Evolutionary conservation across 306 rosid species (phyloP).

Genomic region (Prunus kanzakura): DNA sequence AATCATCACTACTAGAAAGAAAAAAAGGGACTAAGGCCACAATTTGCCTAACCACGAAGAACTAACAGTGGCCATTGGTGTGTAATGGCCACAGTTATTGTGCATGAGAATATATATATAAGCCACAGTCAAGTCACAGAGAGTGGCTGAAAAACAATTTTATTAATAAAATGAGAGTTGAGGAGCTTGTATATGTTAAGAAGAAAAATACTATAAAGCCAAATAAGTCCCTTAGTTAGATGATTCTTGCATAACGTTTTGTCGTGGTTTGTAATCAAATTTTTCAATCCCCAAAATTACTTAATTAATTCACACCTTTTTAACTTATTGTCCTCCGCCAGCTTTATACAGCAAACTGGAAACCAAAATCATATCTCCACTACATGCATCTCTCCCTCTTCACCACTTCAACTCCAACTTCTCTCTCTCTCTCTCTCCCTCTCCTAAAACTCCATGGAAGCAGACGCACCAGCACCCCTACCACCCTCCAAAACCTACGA

Average conservation of each 20-base stretch:
- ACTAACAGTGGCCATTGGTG: too few species aligned
- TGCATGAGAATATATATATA: too few species aligned
- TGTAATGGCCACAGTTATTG: too few species aligned
- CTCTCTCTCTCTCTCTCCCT: conserved; percentile 25
- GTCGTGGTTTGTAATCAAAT: too few species aligned
- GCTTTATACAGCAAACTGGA: conserved; percentile 5
- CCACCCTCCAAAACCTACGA: conserved; percentile 47
- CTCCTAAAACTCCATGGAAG: conserved; percentile 44
- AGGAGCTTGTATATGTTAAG: too few species aligned
- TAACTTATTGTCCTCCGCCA: neutral
- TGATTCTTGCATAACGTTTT: too few species aligned
- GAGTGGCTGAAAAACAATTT: too few species aligned
- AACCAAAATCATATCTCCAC: neutral
- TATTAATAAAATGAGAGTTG: neutral
- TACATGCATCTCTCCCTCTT: conserved; percentile 14
- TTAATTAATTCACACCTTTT: neutral
- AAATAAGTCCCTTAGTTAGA: too few species aligned
- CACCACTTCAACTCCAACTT: neutral
- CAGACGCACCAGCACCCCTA: conserved; percentile 21
- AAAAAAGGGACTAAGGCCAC: too few species aligned
- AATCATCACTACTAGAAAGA: too few species aligned
- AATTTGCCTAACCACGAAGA: too few species aligned
- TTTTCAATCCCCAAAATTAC: neutral
- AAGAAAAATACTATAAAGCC: neutral
- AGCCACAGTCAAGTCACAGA: too few species aligned